phyloP scores from a whole-genome alignment of 495 filamentous ascomycete species.

The Platismatia glauca region DNA sequence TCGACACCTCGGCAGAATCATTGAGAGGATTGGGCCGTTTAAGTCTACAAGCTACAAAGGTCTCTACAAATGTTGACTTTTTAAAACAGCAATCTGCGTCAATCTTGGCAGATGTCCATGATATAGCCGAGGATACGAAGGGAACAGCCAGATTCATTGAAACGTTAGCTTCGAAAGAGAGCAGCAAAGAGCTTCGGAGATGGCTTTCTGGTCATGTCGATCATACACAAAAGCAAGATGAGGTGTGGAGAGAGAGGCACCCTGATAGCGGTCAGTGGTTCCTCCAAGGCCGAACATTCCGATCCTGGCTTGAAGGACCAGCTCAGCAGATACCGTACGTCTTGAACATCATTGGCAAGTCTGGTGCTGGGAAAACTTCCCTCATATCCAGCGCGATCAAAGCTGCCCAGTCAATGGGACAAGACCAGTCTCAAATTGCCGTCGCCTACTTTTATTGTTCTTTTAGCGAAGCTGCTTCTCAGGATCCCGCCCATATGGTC shows the following conservation, averaged over 20 bases:
- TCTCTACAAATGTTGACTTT: background rate
- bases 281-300: background rate
- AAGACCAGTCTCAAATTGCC: background rate
- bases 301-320: background rate
- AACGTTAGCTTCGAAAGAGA: background rate
- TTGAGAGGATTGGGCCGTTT: background rate
- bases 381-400: background rate
- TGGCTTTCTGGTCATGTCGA: background rate
- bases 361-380: background rate
- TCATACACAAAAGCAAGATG: background rate
- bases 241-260: background rate
- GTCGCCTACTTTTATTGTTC: background rate
- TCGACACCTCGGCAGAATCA: background rate
- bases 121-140: background rate
- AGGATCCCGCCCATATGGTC: background rate
- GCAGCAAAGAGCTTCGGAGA: background rate
- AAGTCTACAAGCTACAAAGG: background rate
- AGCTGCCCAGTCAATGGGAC: background rate
- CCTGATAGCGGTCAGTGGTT: background rate
- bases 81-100: background rate
- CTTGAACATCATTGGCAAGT: conserved; percentile 1
- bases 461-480: background rate
- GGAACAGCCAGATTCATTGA: background rate
- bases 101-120: background rate
- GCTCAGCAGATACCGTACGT: background rate